A percentile compares a stretch with the other conserved stretches of the same genome.
These are phyloP conservation scores for Microbotryum intermedium DNA, from an alignment of 1,284 basidiomycete genomes.

Conservation along the genomic window DNA sequence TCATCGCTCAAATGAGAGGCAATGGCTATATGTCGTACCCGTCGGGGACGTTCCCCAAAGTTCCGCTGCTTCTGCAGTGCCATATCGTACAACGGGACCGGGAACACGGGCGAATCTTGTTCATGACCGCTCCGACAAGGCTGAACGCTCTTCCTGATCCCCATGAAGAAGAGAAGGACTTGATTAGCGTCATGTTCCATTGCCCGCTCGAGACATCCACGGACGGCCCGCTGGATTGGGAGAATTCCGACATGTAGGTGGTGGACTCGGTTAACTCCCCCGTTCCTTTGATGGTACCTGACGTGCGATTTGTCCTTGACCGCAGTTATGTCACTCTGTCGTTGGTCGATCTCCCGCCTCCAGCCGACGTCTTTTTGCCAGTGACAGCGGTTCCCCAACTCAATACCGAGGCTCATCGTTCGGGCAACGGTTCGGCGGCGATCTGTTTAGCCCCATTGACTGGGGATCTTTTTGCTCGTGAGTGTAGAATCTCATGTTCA, in stretches of 20 bases:
- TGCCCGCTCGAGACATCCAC: background rate
- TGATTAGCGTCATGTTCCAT: background rate
- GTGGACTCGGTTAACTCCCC: background rate
- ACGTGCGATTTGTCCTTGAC: background rate
- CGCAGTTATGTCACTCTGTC: conserved; percentile 4
- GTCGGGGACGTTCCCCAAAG: background rate
- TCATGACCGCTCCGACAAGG: background rate
- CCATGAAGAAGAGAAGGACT: conserved; percentile 2
- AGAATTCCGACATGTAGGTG: conserved; percentile 6
- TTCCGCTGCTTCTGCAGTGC: background rate
- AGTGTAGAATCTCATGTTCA: background rate
- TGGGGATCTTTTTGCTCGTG: conserved; percentile 3
- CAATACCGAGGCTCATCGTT: background rate
- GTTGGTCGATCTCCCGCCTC: background rate
- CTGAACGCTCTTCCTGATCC: background rate
- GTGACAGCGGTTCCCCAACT: background rate
- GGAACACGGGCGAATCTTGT: background rate
- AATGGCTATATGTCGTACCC: background rate
- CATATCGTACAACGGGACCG: background rate
- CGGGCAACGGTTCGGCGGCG: background rate
- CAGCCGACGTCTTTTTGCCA: background rate
- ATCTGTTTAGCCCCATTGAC: conserved; percentile 5
- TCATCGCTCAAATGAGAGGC: background rate
- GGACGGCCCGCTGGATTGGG: background rate
- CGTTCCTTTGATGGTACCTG: background rate